Conservation (phyloP, 2,329 filamentous ascomycete species). For the Periconia sp. region DNA sequence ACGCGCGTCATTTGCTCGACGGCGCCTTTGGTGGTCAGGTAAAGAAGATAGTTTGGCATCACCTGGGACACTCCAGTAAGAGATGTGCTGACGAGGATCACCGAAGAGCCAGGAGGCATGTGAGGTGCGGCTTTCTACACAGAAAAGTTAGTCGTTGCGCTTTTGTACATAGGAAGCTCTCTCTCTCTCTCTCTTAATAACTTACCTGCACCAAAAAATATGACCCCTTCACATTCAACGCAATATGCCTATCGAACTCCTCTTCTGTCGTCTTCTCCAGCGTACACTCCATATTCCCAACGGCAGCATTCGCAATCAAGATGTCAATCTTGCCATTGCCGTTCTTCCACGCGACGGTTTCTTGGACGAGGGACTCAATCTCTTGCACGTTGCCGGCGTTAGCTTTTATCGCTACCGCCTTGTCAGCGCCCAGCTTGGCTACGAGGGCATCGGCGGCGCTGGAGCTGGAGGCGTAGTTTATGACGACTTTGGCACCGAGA, state of each 20-base stretch:
- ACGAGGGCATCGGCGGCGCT: slow-evolving; percentile 59
- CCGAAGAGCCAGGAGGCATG: slow-evolving; percentile 12
- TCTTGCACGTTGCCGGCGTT: slow-evolving; percentile 53
- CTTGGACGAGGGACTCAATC: slow-evolving; percentile 53
- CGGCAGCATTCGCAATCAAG: slow-evolving; percentile 62
- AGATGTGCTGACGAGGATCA: slow-evolving; percentile 24
- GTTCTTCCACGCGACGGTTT: slow-evolving; percentile 51
- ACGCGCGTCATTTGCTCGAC: slow-evolving; percentile 61
- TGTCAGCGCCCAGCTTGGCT: slow-evolving; percentile 47
- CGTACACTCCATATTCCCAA: slow-evolving; percentile 46
- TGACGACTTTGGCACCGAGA: slow-evolving; percentile 48
- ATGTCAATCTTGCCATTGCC: slow-evolving; percentile 61
- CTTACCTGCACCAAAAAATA: slow-evolving; percentile 25
- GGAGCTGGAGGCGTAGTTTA: slow-evolving; percentile 61
- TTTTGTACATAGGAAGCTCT: too few species aligned
- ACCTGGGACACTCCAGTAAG: slow-evolving; percentile 16
- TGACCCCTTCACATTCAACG: slow-evolving; percentile 54
- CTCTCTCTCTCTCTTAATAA: too few species aligned
- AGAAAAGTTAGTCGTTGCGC: slow-evolving; percentile 8
- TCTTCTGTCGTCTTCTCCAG: slow-evolving; percentile 62
- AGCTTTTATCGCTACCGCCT: slow-evolving; percentile 58
- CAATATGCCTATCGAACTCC: slow-evolving; percentile 65
- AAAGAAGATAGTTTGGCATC: slow-evolving; percentile 40
- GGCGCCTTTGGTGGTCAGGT: slow-evolving; percentile 60
- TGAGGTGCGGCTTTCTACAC: slow-evolving; percentile 29